phyloP scores from a whole-genome alignment of 176 grass and related monocot species.

The Bonia amplexicaulis region DNA sequence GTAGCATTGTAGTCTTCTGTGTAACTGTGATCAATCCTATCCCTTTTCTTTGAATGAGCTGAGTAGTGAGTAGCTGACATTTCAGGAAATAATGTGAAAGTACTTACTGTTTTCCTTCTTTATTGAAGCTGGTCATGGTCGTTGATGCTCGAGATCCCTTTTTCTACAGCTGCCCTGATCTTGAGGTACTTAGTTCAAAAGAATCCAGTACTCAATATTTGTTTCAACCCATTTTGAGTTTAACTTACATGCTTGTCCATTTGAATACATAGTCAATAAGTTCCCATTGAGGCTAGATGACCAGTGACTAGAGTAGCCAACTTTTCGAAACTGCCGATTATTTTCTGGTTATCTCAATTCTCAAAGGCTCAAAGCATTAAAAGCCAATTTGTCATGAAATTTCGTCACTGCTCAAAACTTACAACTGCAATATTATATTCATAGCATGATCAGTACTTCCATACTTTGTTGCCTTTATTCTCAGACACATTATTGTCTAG shows the following conservation, averaged over 20 bases:
- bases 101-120: slow-evolving; percentile 19
- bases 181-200: slow-evolving; percentile 49
- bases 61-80: background rate
- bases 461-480: background rate
- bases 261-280: background rate
- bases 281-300: background rate
- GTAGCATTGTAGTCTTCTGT: background rate
- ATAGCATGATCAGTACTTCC: background rate
- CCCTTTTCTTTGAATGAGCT: background rate
- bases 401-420: background rate
- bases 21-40: background rate
- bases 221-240: background rate
- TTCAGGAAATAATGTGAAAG: slow-evolving; percentile 14
- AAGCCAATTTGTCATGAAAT: background rate
- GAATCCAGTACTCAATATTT: background rate
- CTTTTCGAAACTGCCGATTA: background rate
- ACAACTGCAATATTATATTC: background rate
- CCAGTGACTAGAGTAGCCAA: background rate
- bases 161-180: slow-evolving; percentile 72
- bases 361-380: background rate
- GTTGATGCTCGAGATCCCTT: slow-evolving; percentile 78
- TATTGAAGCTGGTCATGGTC: slow-evolving; percentile 70
- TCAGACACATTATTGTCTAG: background rate
- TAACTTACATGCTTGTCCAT: background rate
- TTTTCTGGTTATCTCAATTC: background rate